Evolutionary conservation across 495 filamentous ascomycete genomes (phyloP).

Genomic region (Echria macrotheca): DNA sequence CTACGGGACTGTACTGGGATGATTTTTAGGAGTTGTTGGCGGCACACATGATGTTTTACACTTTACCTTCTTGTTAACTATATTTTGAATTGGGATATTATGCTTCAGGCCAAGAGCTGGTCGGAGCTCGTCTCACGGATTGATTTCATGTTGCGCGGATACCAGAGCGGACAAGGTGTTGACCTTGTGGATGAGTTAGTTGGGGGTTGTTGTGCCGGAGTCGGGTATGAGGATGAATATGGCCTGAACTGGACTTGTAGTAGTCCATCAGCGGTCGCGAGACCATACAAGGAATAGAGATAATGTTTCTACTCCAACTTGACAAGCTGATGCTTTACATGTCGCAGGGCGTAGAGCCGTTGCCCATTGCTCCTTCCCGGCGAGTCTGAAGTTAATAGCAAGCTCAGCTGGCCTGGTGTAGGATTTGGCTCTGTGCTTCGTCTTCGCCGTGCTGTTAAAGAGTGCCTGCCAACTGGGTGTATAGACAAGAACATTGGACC

Average conservation of each 20-base stretch:
- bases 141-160: conserved; percentile 4
- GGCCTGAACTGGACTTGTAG: not conserved
- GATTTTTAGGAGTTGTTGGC: not conserved
- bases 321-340: not conserved
- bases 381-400: too few species aligned
- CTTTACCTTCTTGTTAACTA: conserved; percentile 12
- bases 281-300: conserved; percentile 5
- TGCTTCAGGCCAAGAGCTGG: too few species aligned
- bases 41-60: not conserved
- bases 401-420: too few species aligned
- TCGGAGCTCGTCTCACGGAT: too few species aligned
- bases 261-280: not conserved
- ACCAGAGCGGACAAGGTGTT: not conserved
- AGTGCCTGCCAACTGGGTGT: too few species aligned
- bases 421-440: too few species aligned
- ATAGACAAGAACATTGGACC: too few species aligned
- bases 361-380: too few species aligned
- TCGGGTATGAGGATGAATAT: not conserved
- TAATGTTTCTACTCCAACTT: not conserved
- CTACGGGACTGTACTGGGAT: not conserved
- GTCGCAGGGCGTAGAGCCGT: too few species aligned
- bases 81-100: conserved; percentile 1
- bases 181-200: conserved; percentile 2
- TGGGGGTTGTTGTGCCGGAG: conserved; percentile 4
- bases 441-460: too few species aligned